phyloP scores from a whole-genome alignment of 1,139 yeast genomes.

The Blastobotrys elegans region DNA sequence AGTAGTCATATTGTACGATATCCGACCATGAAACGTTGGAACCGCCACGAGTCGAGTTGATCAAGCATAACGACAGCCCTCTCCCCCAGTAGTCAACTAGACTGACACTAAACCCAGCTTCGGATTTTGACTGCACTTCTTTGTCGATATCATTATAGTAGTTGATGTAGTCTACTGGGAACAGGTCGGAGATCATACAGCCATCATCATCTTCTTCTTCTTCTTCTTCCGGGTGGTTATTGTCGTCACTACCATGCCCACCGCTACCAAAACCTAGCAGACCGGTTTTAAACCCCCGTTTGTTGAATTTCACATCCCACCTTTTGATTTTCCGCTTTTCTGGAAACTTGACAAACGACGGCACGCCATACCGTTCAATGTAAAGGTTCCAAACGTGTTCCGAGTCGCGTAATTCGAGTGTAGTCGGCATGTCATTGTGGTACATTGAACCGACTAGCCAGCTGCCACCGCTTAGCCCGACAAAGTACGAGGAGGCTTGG shows the following conservation, averaged over 20 bases:
- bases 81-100: constrained; percentile 89
- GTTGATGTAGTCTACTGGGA: constrained; percentile 5
- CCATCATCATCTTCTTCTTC: neutral
- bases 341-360: neutral
- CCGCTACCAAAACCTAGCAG: neutral
- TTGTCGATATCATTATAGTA: constrained; percentile 7
- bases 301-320: neutral
- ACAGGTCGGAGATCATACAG: neutral
- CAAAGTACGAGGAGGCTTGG: constrained; percentile 66
- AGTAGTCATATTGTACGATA: constrained; percentile 46
- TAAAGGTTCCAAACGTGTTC: constrained; percentile 50
- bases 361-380: constrained; percentile 1
- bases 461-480: constrained; percentile 79
- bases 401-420: constrained; percentile 45
- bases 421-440: constrained; percentile 44
- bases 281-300: neutral
- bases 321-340: neutral
- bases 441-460: constrained; percentile 81
- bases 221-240: neutral
- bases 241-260: neutral
- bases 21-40: constrained; percentile 63
- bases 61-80: constrained; percentile 66
- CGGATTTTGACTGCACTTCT: constrained; percentile 11
- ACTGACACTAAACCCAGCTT: constrained; percentile 64
- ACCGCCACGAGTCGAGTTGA: constrained; percentile 49